Percentiles rank a stretch among this genome's conserved stretches.
Conservation (phyloP, 2,329 filamentous ascomycete genomes). For the Monosporascus sp. region DNA sequence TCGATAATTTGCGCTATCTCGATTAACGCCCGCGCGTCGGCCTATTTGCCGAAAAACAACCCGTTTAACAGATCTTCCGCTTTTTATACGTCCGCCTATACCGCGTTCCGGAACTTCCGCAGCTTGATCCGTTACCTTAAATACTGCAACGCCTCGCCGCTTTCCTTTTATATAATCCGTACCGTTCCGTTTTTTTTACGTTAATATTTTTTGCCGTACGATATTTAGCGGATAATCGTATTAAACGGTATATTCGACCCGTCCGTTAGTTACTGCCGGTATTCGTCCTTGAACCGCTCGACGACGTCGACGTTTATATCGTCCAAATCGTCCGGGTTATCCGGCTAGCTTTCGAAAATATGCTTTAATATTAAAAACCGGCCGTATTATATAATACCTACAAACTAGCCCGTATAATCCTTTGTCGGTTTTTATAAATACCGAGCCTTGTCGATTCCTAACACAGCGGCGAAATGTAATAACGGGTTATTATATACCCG, state of each 20-base stretch:
- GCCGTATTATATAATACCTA: background rate
- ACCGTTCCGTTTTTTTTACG: background rate
- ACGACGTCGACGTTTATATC: background rate
- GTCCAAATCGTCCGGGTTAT: background rate
- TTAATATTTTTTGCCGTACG: background rate
- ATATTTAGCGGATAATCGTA: conserved; percentile 1
- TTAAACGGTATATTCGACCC: background rate
- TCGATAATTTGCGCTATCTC: background rate
- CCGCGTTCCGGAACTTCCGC: background rate
- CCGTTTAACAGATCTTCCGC: background rate
- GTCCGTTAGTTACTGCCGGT: background rate
- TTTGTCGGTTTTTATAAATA: background rate
- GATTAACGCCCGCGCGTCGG: background rate
- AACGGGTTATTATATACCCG: too few species aligned
- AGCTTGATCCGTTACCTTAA: background rate
- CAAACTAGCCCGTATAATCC: background rate
- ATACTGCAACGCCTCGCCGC: background rate
- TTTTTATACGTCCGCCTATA: background rate
- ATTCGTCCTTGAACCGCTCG: background rate
- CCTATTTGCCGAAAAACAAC: background rate
- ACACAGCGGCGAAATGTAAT: background rate
- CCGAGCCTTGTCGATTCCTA: background rate
- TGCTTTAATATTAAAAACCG: too few species aligned
- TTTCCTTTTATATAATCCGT: background rate
- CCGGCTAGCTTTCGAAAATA: background rate